Base-by-base conservation (phyloP, 495 filamentous ascomycete genomes). In the Daldinia grandis region DNA sequence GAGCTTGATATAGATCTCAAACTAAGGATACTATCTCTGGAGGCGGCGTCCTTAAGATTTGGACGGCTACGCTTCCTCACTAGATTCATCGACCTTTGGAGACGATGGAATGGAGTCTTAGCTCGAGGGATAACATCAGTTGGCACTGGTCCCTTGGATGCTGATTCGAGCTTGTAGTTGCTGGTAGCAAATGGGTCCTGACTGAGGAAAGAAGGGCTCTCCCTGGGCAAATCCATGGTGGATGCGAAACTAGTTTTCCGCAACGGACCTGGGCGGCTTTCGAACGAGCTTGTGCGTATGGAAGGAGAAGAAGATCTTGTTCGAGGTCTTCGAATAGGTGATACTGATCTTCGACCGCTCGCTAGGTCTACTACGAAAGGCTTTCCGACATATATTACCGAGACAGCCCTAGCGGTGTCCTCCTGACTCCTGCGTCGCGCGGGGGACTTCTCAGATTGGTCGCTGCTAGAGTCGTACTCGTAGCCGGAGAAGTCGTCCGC, bases 401-500 rank as follows among this genome's bases (percentile, higher is more conserved):
- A 84, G 5, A 85, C 83, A n/a, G 78, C 80, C 33, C 83, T 73
- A 0, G 83, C 83, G 2, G 79, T 84, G 54, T 78, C 81, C 74
- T 85, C 82, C 47, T 82, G 78, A 65, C 81, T 84, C 68, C 44
- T 75, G 30, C 81, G 71, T 28, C 76, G 66, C 27, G 73, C 66
- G 14, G 76, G 74, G 6, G 78, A 81, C 10, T 76, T 58, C 21
- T 78, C 74, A 25, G 69, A 68, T 66, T 79, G 78, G 33, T 81
- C 79, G 54, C 73, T 76, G 49, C 71, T 78, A 57, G 81, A 82
- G 58, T 84, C 82, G 74, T 76, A 84, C 69, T 77, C 82, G 69
- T 81, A 82, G 67, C 84, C 83, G 55, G 82, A 85, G 51, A 82
- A 82, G 72, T 84, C 82, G 67, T 84, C 82, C 25, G 83, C 80